Conservation (phyloP, 1,284 basidiomycete genomes). For the Thecaphora thlaspeos region DNA sequence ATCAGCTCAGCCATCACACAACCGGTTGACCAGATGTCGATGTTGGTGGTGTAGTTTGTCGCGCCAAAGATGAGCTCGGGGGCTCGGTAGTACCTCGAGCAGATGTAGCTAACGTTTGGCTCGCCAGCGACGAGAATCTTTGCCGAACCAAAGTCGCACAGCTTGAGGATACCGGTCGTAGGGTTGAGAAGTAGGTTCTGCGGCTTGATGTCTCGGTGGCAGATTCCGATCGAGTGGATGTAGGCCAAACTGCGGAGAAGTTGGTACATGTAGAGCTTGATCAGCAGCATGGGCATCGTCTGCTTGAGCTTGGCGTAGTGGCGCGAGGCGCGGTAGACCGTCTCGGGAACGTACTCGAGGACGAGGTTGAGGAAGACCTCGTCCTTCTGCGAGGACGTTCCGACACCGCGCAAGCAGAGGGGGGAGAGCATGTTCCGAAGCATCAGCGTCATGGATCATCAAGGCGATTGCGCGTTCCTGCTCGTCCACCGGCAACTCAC, state of each 20-base stretch:
- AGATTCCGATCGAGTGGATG: slow-evolving; percentile 88
- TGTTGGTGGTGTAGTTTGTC: slow-evolving; percentile 99
- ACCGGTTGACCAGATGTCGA: slow-evolving; percentile 99
- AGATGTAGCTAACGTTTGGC: slow-evolving; percentile 99
- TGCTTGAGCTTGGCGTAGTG: slow-evolving; percentile 99
- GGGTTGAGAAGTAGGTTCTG: slow-evolving; percentile 98
- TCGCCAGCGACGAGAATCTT: slow-evolving; percentile 98
- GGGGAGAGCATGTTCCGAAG: too few relatives aligned
- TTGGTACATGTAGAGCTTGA: slow-evolving; percentile 98
- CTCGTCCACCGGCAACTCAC: slow-evolving; percentile 61
- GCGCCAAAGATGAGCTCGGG: slow-evolving; percentile 99
- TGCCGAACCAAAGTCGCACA: slow-evolving; percentile 98
- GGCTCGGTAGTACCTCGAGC: slow-evolving; percentile 98
- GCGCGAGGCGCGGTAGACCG: slow-evolving; percentile 95
- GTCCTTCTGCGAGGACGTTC: slow-evolving; percentile 85
- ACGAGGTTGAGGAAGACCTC: slow-evolving; percentile 99
- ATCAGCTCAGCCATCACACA: slow-evolving; percentile 99
- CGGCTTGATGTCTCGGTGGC: slow-evolving; percentile 97
- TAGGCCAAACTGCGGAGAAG: slow-evolving; percentile 94
- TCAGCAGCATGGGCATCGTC: slow-evolving; percentile 98
- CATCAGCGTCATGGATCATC: too few relatives aligned
- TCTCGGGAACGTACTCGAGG: slow-evolving; percentile 98
- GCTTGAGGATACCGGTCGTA: slow-evolving; percentile 89
- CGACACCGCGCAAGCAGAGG: too few relatives aligned
- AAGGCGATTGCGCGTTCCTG: neutral